Conservation (phyloP, 2,329 filamentous ascomycete genomes). For the Aspergillus amoenus region DNA sequence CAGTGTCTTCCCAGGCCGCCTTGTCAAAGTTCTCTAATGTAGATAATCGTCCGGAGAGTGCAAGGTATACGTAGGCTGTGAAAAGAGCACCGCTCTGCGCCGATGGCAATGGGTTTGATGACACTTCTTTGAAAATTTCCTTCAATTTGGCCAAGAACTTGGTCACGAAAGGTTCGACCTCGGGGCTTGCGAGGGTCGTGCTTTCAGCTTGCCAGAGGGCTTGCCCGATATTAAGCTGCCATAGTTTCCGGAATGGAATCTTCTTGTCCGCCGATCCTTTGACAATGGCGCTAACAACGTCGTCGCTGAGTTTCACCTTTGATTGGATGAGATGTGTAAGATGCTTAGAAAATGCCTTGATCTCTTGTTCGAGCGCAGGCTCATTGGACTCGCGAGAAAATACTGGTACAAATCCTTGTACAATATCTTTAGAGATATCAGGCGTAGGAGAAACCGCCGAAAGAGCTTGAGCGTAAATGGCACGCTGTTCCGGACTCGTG, state of each 20-base stretch:
- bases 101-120: conserved; percentile 73
- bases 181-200: conserved; percentile 49
- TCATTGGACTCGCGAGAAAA: conserved; percentile 89
- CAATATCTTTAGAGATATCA: conserved; percentile 65
- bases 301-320: conserved; percentile 62
- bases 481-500: conserved; percentile 78
- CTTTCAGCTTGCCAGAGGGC: conserved; percentile 61
- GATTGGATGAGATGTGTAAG: conserved; percentile 62
- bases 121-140: conserved; percentile 74
- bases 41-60: conserved; percentile 59
- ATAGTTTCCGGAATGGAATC: conserved; percentile 70
- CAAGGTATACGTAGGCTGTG: conserved; percentile 71
- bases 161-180: conserved; percentile 49
- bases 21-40: conserved; percentile 56
- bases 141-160: conserved; percentile 51
- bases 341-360: conserved; percentile 67
- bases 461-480: conserved; percentile 80
- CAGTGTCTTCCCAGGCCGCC: conserved; percentile 48
- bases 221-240: conserved; percentile 73
- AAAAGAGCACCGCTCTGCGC: conserved; percentile 81
- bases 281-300: conserved; percentile 66
- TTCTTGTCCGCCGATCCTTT: conserved; percentile 90
- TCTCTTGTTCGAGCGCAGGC: conserved; percentile 72
- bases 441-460: conserved; percentile 61
- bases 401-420: conserved; percentile 64